Evolutionary conservation across 345 rosid genomes (phyloP), one percentile per base, ranked within the genome.

Genomic region (Hypericum androsaemum): DNA sequence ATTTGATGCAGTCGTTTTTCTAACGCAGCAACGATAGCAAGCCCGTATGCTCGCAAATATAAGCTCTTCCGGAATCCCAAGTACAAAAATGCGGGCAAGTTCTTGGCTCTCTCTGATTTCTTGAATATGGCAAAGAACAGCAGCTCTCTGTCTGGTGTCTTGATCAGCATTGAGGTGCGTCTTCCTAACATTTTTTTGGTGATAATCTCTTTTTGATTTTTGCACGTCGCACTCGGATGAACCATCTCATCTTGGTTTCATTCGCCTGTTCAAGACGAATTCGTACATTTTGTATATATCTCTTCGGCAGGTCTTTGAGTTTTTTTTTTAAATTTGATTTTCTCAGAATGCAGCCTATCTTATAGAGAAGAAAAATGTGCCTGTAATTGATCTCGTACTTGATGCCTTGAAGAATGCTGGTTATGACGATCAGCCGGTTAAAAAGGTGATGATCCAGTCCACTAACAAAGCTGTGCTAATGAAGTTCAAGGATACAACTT

Each of bases 161-260:
- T 84, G 72, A 80, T 92, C 64, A 63, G 76, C 68, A 77, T 88
- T 50, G 96, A 88, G 90, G 98, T 92, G 60, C 69, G 78, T 69
- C 32, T 22, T 22, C 32, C 32, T 22, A 22, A 22, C 32, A 22
- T 1, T 22, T 22, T n/a, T 22, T 1, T 4, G 4, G 32, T 22
- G 32, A 22, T 22, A 22, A 22, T 22, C 32, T 22, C 32, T 22
- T 64, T 51, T 63, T 1, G 4, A 4, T 4, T 1, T 22, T 22
- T 4, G 2, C 32, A 22, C 32, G 4, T 22, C 4, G 32, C 32
- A 22, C 32, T 22, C 32, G 4, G 32, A 22, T 22, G 32, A 22
- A 22, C 32, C 32, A 22, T 22, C 32, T 22, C 32, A 22, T 22
- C 32, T 22, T 22, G 32, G n/a, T n/a, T n/a, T n/a, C n/a, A n/a